Conservation (phyloP, 305 asterid genomes). For the Fraxinus ornus region DNA sequence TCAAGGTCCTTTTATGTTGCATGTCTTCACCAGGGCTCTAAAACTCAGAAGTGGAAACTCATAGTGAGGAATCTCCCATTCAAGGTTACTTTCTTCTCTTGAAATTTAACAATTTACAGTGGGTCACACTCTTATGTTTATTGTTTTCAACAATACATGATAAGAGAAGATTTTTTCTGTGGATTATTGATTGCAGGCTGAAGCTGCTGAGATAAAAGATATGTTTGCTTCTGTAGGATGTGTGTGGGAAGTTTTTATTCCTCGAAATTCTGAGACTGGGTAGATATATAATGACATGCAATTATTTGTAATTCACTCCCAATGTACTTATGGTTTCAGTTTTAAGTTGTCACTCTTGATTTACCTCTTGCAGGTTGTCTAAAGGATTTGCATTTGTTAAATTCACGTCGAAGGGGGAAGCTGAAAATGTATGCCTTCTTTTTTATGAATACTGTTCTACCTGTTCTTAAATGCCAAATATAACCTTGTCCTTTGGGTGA, state of each 20-base stretch:
- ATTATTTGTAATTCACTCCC: conserved; percentile 10
- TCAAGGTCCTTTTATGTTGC: conserved; percentile 13
- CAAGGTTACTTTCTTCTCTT: conserved; percentile 51
- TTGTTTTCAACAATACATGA: background rate
- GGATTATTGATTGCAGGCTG: conserved; percentile 57
- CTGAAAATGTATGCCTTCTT: conserved; percentile 64
- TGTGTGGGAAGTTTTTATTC: conserved; percentile 91
- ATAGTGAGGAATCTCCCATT: conserved; percentile 94
- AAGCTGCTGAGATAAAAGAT: conserved; percentile 63
- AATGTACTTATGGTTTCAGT: conserved; percentile 5
- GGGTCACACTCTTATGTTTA: background rate
- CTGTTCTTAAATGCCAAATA: conserved; percentile 20
- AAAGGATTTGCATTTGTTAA: conserved; percentile 96
- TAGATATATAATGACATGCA: conserved; percentile 28
- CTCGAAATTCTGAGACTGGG: conserved; percentile 80
- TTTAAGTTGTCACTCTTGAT: conserved; percentile 10
- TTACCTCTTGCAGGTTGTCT: conserved; percentile 50
- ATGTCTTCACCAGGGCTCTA: conserved; percentile 73
- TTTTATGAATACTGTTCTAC: conserved; percentile 18
- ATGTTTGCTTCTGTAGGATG: conserved; percentile 74
- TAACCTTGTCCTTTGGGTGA: background rate
- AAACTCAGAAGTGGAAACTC: conserved; percentile 91
- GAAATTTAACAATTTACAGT: background rate
- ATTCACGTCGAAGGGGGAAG: conserved; percentile 83
- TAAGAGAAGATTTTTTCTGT: conserved; percentile 14